Evolutionary conservation across 257 asterid species (phyloP).

Genomic region (Coffea eugenioides): DNA sequence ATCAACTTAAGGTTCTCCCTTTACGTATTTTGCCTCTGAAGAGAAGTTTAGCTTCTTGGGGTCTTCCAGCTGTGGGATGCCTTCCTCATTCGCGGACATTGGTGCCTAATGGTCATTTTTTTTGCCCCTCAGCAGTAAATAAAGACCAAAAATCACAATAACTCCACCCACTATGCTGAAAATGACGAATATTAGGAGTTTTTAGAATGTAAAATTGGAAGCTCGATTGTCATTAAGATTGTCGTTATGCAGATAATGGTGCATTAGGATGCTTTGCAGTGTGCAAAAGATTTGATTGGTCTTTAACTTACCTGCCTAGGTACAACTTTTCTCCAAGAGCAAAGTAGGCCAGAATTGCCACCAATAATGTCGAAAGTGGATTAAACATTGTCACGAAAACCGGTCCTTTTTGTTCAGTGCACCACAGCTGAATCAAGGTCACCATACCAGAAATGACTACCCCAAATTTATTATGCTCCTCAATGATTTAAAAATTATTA

Average conservation of each 20-base stretch:
- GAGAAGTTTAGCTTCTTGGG: slow-evolving; percentile 22
- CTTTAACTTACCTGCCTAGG: slow-evolving; percentile 51
- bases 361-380: slow-evolving; percentile 62
- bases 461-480: slow-evolving; percentile 17
- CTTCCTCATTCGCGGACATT: slow-evolving; percentile 28
- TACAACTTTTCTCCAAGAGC: slow-evolving; percentile 66
- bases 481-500: too few relatives aligned
- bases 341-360: slow-evolving; percentile 54
- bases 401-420: slow-evolving; percentile 74
- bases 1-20: slow-evolving; percentile 29
- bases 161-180: slow-evolving; percentile 65
- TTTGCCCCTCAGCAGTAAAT: slow-evolving; percentile 76
- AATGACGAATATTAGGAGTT: background rate
- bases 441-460: slow-evolving; percentile 60
- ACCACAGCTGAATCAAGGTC: slow-evolving; percentile 54
- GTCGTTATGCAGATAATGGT: background rate
- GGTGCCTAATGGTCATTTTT: slow-evolving; percentile 39
- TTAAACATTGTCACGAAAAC: slow-evolving; percentile 76
- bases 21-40: slow-evolving; percentile 24
- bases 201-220: slow-evolving; percentile 6
- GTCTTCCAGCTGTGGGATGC: slow-evolving; percentile 25
- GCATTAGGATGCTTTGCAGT: background rate
- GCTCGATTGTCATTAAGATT: background rate
- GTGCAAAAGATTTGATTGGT: background rate
- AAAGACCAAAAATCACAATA: slow-evolving; percentile 56